phyloP scores from a whole-genome alignment of 202 grass and related monocot species.

The Bolboschoenoplectus hybrid region DNA sequence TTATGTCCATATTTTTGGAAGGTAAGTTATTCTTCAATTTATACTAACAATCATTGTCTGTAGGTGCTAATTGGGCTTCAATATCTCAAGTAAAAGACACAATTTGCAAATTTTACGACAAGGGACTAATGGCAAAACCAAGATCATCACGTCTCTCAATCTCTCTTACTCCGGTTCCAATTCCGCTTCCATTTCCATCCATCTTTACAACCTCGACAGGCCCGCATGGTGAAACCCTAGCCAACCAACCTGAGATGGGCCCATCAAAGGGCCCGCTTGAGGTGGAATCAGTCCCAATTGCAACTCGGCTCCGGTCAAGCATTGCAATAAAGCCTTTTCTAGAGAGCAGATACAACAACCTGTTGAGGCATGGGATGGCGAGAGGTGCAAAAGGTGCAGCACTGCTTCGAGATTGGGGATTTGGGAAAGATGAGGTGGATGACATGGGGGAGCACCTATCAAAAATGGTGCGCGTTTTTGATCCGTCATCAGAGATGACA shows the following conservation, averaged over 20 bases:
- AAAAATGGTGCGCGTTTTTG: constrained; percentile 59
- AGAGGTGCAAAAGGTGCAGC: constrained; percentile 56
- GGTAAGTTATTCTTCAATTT: constrained; percentile 26
- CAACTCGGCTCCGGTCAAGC: constrained; percentile 69
- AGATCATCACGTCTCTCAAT: constrained; percentile 72
- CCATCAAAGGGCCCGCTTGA: constrained; percentile 60
- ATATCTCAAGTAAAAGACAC: constrained; percentile 65
- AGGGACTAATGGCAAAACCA: constrained; percentile 42
- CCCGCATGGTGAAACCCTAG: constrained; percentile 61
- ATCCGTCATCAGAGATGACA: constrained; percentile 42
- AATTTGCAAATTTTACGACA: constrained; percentile 42
- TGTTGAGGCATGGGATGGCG: constrained; percentile 55
- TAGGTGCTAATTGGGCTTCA: constrained; percentile 61
- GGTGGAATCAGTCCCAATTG: constrained; percentile 67
- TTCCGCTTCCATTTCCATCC: constrained; percentile 77
- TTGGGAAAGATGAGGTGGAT: constrained; percentile 71
- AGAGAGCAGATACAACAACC: constrained; percentile 58
- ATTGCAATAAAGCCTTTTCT: constrained; percentile 60
- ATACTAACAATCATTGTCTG: not conserved
- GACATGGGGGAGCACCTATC: constrained; percentile 75
- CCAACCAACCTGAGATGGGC: constrained; percentile 33
- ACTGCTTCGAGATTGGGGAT: constrained; percentile 73
- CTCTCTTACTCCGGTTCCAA: constrained; percentile 62
- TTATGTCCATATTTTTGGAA: not conserved
- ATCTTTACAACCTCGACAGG: constrained; percentile 66